A percentile compares a stretch with the other conserved stretches of the same genome.
Evolutionary conservation across 208 protist genomes (phyloP).

Genomic region (Acanthamoeba sp.): DNA sequence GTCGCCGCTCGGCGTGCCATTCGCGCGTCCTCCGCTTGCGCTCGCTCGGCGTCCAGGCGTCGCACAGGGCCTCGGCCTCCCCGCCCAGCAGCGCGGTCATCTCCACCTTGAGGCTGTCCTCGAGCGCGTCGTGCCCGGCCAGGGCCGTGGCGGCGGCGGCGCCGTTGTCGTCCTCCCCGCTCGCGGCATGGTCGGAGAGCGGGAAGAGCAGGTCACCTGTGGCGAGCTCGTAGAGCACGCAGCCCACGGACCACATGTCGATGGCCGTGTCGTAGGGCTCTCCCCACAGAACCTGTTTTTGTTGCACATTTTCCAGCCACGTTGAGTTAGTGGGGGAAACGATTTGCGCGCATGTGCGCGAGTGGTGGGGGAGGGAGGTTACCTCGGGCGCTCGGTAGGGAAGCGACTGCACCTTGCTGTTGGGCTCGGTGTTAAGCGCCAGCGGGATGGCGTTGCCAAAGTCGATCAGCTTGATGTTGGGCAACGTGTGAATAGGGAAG

Average conservation of each 20-base stretch:
- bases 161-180: background rate
- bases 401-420: constrained; percentile 9
- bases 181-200: background rate
- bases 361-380: background rate
- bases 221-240: background rate
- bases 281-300: constrained; percentile 8
- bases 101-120: background rate
- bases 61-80: constrained; percentile 23
- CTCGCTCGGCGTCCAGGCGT: background rate
- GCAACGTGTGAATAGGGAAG: background rate
- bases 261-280: constrained; percentile 34
- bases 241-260: constrained; percentile 57
- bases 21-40: background rate
- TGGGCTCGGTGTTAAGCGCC: background rate
- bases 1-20: background rate
- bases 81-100: constrained; percentile 42
- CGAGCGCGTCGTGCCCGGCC: background rate
- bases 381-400: constrained; percentile 37
- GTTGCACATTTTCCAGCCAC: too few species aligned
- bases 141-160: background rate
- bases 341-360: too few species aligned
- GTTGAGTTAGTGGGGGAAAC: too few species aligned
- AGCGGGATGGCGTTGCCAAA: constrained; percentile 36
- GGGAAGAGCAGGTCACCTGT: background rate
- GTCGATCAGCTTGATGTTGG: constrained; percentile 55